Percentiles rank a stretch among this genome's conserved stretches.
Evolutionary conservation across 2,329 filamentous ascomycete genomes (phyloP).

Genomic region (Stachybotrys elegans): DNA sequence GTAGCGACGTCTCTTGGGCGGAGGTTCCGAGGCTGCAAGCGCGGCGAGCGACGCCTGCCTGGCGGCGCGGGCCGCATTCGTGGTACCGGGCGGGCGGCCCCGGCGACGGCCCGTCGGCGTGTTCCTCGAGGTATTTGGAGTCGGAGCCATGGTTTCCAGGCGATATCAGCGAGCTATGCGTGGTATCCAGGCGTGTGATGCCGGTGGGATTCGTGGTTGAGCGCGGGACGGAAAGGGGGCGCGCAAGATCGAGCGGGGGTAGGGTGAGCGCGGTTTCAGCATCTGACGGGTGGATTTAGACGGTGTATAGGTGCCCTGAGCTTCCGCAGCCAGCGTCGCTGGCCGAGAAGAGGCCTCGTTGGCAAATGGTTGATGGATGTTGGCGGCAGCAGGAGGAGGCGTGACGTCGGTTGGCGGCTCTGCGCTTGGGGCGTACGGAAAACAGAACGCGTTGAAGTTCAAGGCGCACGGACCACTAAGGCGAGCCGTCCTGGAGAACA

Average conservation of each 20-base stretch:
- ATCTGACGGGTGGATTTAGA: conserved; percentile 10
- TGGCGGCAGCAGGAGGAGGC: conserved; percentile 23
- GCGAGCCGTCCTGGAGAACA: too few relatives aligned
- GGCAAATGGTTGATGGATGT: conserved; percentile 20
- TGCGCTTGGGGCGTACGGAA: conserved; percentile 24
- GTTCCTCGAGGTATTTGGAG: conserved; percentile 34
- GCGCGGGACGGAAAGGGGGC: too few relatives aligned
- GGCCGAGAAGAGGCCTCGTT: conserved; percentile 15
- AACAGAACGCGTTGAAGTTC: conserved; percentile 39
- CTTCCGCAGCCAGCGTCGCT: conserved; percentile 9
- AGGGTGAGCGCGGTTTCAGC: conserved; percentile 16
- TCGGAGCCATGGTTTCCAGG: conserved; percentile 23
- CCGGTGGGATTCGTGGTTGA: too few relatives aligned
- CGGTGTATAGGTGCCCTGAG: conserved; percentile 3
- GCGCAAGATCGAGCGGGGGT: conserved; percentile 24
- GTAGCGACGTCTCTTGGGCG: conserved; percentile 69
- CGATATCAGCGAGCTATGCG: conserved; percentile 4
- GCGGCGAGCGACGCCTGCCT: conserved; percentile 28
- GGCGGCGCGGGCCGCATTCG: conserved; percentile 35
- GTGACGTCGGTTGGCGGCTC: conserved; percentile 29
- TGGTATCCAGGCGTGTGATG: too few relatives aligned
- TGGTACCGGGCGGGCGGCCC: conserved; percentile 40
- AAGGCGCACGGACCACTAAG: too few relatives aligned
- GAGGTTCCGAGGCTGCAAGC: conserved; percentile 48
- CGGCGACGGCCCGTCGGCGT: conserved; percentile 39